These are phyloP conservation scores for Gnaphalium uliginosum DNA, from an alignment of 129 eudicot genomes.

Conservation along the genomic window DNA sequence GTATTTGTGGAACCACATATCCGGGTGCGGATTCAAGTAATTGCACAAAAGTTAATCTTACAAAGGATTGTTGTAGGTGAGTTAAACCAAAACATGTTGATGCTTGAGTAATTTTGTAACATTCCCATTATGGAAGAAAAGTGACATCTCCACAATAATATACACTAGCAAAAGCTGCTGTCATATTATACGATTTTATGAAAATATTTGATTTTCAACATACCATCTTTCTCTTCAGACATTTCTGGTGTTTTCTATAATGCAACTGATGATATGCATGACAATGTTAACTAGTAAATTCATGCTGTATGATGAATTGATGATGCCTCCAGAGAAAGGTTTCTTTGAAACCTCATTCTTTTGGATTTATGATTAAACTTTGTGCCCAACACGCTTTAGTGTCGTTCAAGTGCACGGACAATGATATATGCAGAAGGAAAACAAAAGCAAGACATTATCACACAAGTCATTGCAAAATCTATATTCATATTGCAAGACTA, in stretches of 20 bases:
- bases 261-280: background rate
- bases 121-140: background rate
- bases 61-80: background rate
- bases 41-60: background rate
- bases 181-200: background rate
- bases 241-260: background rate
- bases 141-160: background rate
- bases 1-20: background rate
- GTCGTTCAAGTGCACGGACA: background rate
- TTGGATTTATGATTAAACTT: background rate
- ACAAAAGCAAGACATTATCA: background rate
- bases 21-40: background rate
- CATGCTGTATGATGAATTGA: background rate
- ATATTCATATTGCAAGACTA: conserved; percentile 45
- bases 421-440: background rate
- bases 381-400: background rate
- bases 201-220: background rate
- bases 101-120: background rate
- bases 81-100: background rate
- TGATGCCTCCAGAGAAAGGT: background rate
- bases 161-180: background rate
- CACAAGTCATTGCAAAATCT: conserved; percentile 16
- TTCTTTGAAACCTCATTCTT: background rate
- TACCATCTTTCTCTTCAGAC: background rate
- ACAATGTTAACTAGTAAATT: background rate